These are phyloP conservation scores for Verticillium zaregamsianum DNA, from an alignment of 2,329 filamentous ascomycete genomes.

Conservation along the genomic window DNA sequence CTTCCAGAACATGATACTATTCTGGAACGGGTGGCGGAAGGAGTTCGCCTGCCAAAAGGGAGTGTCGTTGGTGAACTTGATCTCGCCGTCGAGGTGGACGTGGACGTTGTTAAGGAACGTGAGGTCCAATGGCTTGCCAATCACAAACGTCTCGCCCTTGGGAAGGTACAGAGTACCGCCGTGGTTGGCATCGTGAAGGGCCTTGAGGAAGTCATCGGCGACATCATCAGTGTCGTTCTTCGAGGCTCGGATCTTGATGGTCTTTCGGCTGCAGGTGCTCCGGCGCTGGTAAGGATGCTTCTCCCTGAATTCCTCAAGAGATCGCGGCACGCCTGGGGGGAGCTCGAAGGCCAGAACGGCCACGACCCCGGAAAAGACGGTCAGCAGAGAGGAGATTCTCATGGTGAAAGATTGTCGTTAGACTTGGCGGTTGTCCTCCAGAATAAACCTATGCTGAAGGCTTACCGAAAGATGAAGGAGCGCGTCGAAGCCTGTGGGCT, in stretches of 20 bases:
- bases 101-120: constrained; percentile 55
- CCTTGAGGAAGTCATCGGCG: constrained; percentile 49
- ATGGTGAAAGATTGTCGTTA: constrained; percentile 6
- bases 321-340: constrained; percentile 27
- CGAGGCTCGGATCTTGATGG: constrained; percentile 48
- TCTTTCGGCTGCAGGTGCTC: constrained; percentile 16
- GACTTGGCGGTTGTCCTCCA: neutral
- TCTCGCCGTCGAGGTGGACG: constrained; percentile 53
- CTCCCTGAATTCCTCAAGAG: constrained; percentile 30
- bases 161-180: constrained; percentile 53
- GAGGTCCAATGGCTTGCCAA: constrained; percentile 55
- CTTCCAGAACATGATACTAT: constrained; percentile 63
- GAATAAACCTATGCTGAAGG: neutral
- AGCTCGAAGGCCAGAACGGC: constrained; percentile 19
- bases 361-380: constrained; percentile 17
- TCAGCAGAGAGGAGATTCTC: constrained; percentile 12
- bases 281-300: constrained; percentile 30
- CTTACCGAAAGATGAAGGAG: neutral
- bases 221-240: constrained; percentile 51
- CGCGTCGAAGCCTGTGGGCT: neutral
- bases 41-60: constrained; percentile 62
- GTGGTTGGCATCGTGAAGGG: constrained; percentile 51
- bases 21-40: constrained; percentile 61
- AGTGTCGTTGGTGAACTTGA: constrained; percentile 59
- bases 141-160: constrained; percentile 49